Base-by-base conservation (phyloP, 805 yeast species). In the Wickerhamiella azymoides region DNA sequence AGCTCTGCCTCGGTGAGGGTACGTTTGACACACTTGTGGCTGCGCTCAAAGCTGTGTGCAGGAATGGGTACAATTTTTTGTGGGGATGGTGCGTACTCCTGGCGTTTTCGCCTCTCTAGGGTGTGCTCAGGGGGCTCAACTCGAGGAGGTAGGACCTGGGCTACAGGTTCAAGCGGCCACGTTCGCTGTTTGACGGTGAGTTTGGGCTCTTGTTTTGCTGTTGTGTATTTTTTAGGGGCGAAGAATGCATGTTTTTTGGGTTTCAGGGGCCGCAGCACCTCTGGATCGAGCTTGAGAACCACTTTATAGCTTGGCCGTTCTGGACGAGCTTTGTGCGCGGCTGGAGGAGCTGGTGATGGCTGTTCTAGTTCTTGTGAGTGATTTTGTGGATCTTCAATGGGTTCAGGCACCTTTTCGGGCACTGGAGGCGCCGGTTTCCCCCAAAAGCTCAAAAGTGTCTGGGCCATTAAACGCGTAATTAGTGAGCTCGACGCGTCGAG, bases 401-500 rank as follows among this genome's bases (percentile, higher is more conserved):
- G 37, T 5, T 19, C 35, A 28, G 37, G 43, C 13, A 14, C 14
- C 17, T 13, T 13, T 18, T 28, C 10, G 27, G 27, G 37, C 33
- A 10, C 26, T 6, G 9, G 27, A 3, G 13, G 13, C 40, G 40
- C 24, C 17, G 14, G n/a, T 24, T 21, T 36, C 10, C 41, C 46
- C 46, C 46, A 43, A 7, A 43, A 30, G 39, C 40, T 36, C 46
- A 43, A 16, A n/a, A 36, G 38, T 28, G 37, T 43, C 14, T 37
- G 46, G 21, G 41, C 46, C 46, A 43, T 43, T n/a, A 35, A 32
- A 24, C 39, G 38, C 39, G 44, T 41, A 35, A 41, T 41, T 41
- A 41, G 36, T 40, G 28, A 40, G 28, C 33, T 13, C 33, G 16
- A 30, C 33, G 33, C 16, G 33, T 30, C 11, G 33, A n/a, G 16